phyloP scores from a whole-genome alignment of 495 filamentous ascomycete species.

The Xylaria curta region DNA sequence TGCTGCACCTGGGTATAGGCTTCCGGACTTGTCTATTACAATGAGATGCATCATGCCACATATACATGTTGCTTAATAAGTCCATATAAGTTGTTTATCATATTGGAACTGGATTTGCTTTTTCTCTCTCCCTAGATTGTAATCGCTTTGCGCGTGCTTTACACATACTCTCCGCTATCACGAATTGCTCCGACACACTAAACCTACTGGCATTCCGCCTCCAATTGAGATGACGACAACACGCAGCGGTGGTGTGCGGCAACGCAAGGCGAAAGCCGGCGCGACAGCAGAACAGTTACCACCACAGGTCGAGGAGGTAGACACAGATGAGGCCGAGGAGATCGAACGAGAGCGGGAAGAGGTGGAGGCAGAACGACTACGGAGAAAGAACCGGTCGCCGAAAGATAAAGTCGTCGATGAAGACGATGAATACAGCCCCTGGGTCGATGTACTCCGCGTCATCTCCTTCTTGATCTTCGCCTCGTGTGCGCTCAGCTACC shows the following conservation, averaged over 20 bases:
- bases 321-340: constrained; percentile 39
- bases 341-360: constrained; percentile 31
- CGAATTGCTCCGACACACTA: background rate
- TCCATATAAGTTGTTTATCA: background rate
- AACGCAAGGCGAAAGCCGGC: constrained; percentile 35
- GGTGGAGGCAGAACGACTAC: constrained; percentile 26
- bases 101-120: background rate
- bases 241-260: constrained; percentile 35
- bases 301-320: constrained; percentile 36
- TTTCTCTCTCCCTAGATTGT: background rate
- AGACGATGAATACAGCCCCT: constrained; percentile 43
- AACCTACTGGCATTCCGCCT: too few species aligned
- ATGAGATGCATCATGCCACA: constrained; percentile 14
- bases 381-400: constrained; percentile 31
- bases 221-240: constrained; percentile 23
- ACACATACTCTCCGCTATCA: background rate
- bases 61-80: constrained; percentile 18
- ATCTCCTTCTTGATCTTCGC: constrained; percentile 72
- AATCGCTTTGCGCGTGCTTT: background rate
- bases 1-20: background rate
- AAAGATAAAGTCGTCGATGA: constrained; percentile 50
- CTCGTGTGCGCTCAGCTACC: constrained; percentile 75
- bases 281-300: constrained; percentile 19
- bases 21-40: background rate
- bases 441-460: constrained; percentile 78